These are phyloP conservation scores for Chlamydomonas schloesseri DNA, from an alignment of 139 green algal genomes.

Conservation along the genomic window DNA sequence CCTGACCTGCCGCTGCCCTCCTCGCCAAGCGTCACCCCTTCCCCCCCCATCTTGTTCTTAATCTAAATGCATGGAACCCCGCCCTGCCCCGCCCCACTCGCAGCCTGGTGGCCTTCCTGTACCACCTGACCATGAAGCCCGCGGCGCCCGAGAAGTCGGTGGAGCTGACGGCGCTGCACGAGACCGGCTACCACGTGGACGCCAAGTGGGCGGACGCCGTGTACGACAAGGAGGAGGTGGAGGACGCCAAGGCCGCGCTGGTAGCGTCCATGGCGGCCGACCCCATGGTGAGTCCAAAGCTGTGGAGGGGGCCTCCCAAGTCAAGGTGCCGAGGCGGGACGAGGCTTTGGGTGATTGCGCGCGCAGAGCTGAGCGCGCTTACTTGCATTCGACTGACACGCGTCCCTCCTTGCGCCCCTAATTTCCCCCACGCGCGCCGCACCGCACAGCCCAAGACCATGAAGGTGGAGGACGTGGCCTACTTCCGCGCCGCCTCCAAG, in stretches of 20 bases:
- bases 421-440: no score
- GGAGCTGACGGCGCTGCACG: neutral
- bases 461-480: neutral
- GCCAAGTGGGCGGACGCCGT: conserved; percentile 3
- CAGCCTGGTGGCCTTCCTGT: neutral
- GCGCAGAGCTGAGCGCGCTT: no score
- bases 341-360: no score
- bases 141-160: neutral
- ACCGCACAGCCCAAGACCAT: neutral
- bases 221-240: neutral
- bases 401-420: no score
- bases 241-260: neutral
- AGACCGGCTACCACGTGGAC: neutral
- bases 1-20: no score
- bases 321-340: neutral
- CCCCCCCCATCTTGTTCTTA: no score
- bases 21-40: no score
- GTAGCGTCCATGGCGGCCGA: neutral
- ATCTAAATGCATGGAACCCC: neutral
- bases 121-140: neutral
- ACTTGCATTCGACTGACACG: no score
- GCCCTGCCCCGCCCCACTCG: neutral
- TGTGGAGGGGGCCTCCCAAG: neutral
- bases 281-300: neutral
- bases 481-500: neutral